phyloP scores from a whole-genome alignment of 2,329 filamentous ascomycete species.

The Westerdykella ornata region DNA sequence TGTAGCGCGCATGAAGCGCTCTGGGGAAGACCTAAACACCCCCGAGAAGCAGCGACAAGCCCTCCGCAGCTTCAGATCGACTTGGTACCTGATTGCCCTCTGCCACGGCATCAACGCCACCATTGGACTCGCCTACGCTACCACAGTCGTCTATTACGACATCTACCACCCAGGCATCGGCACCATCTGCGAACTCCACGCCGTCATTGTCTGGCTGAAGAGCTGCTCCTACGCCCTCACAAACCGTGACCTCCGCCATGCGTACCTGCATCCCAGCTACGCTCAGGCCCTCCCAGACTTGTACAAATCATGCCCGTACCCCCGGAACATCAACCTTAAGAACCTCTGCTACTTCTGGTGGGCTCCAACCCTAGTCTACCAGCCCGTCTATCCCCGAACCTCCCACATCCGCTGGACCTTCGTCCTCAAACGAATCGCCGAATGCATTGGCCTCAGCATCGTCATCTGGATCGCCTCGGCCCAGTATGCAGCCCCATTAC shows the following conservation, averaged over 20 bases:
- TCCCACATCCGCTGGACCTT: constrained; percentile 78
- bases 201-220: constrained; percentile 93
- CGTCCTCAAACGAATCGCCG: constrained; percentile 72
- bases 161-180: constrained; percentile 93
- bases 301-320: constrained; percentile 80
- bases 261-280: constrained; percentile 72
- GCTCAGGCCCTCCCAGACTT: constrained; percentile 69
- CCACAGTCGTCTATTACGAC: constrained; percentile 78
- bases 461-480: constrained; percentile 95
- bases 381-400: constrained; percentile 89
- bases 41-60: constrained; percentile 53
- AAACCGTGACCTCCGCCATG: constrained; percentile 88
- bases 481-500: constrained; percentile 85
- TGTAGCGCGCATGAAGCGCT: constrained; percentile 50
- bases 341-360: constrained; percentile 97
- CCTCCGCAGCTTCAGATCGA: constrained; percentile 58
- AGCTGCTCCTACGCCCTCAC: constrained; percentile 93
- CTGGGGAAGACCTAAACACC: constrained; percentile 43
- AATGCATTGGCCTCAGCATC: constrained; percentile 69
- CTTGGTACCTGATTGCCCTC: constrained; percentile 74
- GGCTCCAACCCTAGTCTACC: constrained; percentile 92
- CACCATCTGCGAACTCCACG: constrained; percentile 82
- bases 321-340: constrained; percentile 76
- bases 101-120: constrained; percentile 79
- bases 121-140: constrained; percentile 71